These are phyloP conservation scores for Fraxinus angustifolia DNA, from an alignment of 305 asterid genomes.

Conservation along the genomic window DNA sequence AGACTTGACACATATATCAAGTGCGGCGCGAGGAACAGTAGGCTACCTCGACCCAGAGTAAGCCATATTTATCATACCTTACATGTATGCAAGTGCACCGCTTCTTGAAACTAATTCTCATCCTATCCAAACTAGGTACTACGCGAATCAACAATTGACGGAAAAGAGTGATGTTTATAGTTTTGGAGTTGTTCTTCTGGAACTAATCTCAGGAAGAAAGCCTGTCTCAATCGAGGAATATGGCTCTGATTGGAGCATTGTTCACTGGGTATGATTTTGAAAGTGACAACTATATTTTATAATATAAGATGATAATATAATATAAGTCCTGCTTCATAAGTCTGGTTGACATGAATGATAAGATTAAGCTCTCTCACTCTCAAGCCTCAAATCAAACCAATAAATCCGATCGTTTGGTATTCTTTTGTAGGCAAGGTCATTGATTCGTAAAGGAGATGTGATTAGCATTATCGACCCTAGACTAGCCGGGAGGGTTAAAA, in stretches of 20 bases:
- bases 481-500: constrained; percentile 57
- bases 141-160: constrained; percentile 88
- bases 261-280: constrained; percentile 72
- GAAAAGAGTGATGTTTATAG: constrained; percentile 95
- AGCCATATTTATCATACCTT: constrained; percentile 20
- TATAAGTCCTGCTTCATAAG: not conserved
- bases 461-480: constrained; percentile 70
- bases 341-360: not conserved
- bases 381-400: not conserved
- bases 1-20: constrained; percentile 82
- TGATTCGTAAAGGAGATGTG: constrained; percentile 89
- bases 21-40: constrained; percentile 93
- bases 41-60: constrained; percentile 99
- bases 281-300: not conserved
- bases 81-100: not conserved
- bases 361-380: not conserved
- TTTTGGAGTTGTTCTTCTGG: constrained; percentile 89
- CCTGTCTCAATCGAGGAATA: constrained; percentile 80
- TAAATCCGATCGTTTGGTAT: constrained; percentile 4
- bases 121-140: constrained; percentile 52
- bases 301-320: not conserved
- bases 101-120: constrained; percentile 11
- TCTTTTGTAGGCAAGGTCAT: constrained; percentile 67
- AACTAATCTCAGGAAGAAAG: constrained; percentile 85
- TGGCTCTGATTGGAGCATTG: constrained; percentile 97